Evolutionary conservation across 2,329 filamentous ascomycete species (phyloP), one percentile per base, ranked within the genome.

Genomic region (Calonectria pseudoreteaudii): DNA sequence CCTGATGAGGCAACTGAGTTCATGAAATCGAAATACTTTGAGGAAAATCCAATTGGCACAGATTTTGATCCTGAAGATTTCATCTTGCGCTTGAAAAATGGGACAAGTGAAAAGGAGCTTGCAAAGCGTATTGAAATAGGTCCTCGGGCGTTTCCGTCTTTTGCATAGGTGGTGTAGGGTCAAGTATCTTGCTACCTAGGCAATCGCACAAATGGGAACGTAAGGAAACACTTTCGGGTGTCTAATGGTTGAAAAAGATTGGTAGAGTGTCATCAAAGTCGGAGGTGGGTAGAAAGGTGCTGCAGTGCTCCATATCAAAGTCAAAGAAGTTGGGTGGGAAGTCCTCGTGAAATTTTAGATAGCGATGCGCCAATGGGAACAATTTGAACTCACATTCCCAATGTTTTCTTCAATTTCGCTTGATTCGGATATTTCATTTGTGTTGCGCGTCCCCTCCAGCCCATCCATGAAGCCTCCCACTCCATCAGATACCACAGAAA

Each of bases 11-110:
- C 71, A 4, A 73, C 18, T 16, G 66, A 50, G 14, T 69, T 71
- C 8, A 75, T 75, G 74, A n/a, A 16, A 18, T 66, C 41, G 4
- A 11, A 31, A 9, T 28, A 49, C n/a, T 75, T 62, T 49, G 26
- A 47, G 14, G 41, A 66, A 34, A 75, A 75, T n/a, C 70, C 74
- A 10, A 53, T 75, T 20, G 74, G 71, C 5, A 60, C 50, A 4
- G 74, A 71, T 16, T 66, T 75, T 50, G 56, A 75, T n/a, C 64
- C 71, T 5, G 56, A 64, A 18, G 50, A 62, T 31, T 67, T 62
- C 23, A 41, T 56, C 41, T 56, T 28, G 36, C n/a, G 50, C 18
- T 18, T 68, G 23, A 23, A 38, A 47, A 28, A 28, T n/a, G 65
- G 65, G 1, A 36, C 26, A 30, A 44, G 47, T 31, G 65, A 68